phyloP scores from a whole-genome alignment of 805 yeast genomes.

The Dipodascus albidus region DNA sequence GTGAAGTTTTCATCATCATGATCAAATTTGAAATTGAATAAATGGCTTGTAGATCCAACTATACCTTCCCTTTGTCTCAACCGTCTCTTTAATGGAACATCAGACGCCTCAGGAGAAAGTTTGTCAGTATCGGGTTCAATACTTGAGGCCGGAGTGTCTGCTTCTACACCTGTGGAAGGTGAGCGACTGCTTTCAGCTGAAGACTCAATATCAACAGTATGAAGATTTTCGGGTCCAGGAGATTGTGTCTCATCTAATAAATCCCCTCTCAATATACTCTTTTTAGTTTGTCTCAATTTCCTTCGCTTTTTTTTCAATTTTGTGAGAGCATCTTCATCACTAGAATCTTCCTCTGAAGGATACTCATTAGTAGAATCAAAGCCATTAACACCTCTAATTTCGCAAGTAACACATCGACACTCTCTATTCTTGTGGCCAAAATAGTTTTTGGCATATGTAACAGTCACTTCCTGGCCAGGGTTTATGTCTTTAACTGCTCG shows the following conservation, averaged over 20 bases:
- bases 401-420: conserved; percentile 36
- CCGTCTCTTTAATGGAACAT: neutral
- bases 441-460: conserved; percentile 31
- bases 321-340: neutral
- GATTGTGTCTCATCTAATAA: neutral
- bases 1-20: neutral
- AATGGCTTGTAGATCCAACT: conserved; percentile 2
- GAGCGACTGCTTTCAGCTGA: neutral
- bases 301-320: neutral
- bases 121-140: neutral
- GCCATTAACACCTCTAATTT: conserved; percentile 23
- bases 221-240: neutral
- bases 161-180: neutral
- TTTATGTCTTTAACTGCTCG: conserved; percentile 26
- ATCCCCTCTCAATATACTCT: neutral
- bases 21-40: neutral
- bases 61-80: neutral
- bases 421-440: conserved; percentile 33
- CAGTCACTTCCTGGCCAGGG: conserved; percentile 38
- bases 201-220: neutral
- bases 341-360: neutral
- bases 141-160: neutral
- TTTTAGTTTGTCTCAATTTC: neutral
- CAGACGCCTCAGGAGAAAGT: neutral
- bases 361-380: conserved; percentile 12